A percentile compares a stretch with the other conserved stretches of the same genome.
Evolutionary conservation across 768 basidiomycete species (phyloP).

Genomic region (Tephrocybe sp.): DNA sequence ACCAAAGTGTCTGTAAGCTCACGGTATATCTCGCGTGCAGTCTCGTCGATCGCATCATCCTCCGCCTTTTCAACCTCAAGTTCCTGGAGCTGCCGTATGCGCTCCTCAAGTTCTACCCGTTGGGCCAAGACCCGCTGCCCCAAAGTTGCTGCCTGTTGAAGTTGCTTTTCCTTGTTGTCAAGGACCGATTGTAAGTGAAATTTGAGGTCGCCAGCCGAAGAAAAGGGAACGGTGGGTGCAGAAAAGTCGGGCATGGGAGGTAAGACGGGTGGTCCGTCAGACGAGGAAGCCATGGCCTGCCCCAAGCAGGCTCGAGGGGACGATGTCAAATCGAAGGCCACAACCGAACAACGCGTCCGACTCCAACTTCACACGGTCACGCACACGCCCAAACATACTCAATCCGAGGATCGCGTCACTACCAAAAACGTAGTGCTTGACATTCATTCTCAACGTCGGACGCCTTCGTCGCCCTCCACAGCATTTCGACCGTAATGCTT

Average conservation of each 20-base stretch:
- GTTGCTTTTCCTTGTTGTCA: slow-evolving; percentile 89
- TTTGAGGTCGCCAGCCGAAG: slow-evolving; percentile 60
- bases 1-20: slow-evolving; percentile 77
- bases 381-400: background rate
- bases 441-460: background rate
- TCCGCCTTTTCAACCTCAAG: slow-evolving; percentile 62
- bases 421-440: background rate
- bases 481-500: too few species aligned
- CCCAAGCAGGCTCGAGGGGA: slow-evolving; percentile 12
- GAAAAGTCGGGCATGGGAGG: slow-evolving; percentile 44
- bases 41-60: slow-evolving; percentile 62
- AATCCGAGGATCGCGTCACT: background rate
- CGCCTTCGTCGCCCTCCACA: too few species aligned
- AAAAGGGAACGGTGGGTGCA: slow-evolving; percentile 34
- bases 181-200: slow-evolving; percentile 68
- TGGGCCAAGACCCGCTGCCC: slow-evolving; percentile 93
- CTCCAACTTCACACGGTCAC: slow-evolving; percentile 27
- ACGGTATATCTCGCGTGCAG: slow-evolving; percentile 71
- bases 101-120: slow-evolving; percentile 89
- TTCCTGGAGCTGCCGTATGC: slow-evolving; percentile 81
- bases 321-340: slow-evolving; percentile 11
- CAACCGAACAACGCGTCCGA: slow-evolving; percentile 24
- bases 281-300: slow-evolving; percentile 40
- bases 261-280: slow-evolving; percentile 31
- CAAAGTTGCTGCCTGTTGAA: slow-evolving; percentile 87